Percentiles rank a stretch among this genome's conserved stretches.
Evolutionary conservation across 208 protist genomes (phyloP).

Genomic region (Herpetomonas tarakana): DNA sequence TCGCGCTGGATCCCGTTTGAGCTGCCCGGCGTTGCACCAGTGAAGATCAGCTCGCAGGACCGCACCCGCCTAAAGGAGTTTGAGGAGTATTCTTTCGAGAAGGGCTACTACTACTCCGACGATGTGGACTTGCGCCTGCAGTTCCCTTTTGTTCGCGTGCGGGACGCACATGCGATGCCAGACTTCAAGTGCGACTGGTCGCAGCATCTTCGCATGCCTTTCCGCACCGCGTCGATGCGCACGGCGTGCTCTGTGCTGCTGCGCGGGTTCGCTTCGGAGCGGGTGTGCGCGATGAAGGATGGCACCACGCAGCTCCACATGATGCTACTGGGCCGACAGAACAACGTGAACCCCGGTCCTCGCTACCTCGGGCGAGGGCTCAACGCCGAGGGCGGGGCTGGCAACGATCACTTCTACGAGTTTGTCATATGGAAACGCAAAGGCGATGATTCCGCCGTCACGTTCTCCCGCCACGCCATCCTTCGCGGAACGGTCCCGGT

Average conservation of each 20-base stretch:
- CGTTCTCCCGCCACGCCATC: conserved; percentile 66
- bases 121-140: conserved; percentile 61
- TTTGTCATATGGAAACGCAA: conserved; percentile 73
- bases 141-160: conserved; percentile 60
- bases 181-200: conserved; percentile 82
- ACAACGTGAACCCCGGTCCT: conserved; percentile 77
- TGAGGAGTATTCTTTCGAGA: conserved; percentile 53
- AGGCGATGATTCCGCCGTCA: conserved; percentile 27
- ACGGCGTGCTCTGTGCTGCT: conserved; percentile 61
- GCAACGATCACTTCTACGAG: conserved; percentile 89
- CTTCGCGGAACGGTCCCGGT: conserved; percentile 83
- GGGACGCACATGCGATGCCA: conserved; percentile 14
- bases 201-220: conserved; percentile 47
- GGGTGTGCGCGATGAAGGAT: conserved; percentile 34
- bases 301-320: conserved; percentile 47
- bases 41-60: conserved; percentile 44
- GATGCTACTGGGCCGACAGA: conserved; percentile 69
- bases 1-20: conserved; percentile 76
- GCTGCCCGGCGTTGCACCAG: conserved; percentile 50
- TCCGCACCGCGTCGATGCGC: conserved; percentile 27
- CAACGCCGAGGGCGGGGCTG: conserved; percentile 65
- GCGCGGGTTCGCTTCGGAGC: conserved; percentile 69
- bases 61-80: conserved; percentile 67
- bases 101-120: conserved; percentile 86
- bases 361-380: conserved; percentile 80